Evolutionary conservation across 225 moss, liverwort and hornwort species (phyloP).

Genomic region (Straminergon stramineum): DNA sequence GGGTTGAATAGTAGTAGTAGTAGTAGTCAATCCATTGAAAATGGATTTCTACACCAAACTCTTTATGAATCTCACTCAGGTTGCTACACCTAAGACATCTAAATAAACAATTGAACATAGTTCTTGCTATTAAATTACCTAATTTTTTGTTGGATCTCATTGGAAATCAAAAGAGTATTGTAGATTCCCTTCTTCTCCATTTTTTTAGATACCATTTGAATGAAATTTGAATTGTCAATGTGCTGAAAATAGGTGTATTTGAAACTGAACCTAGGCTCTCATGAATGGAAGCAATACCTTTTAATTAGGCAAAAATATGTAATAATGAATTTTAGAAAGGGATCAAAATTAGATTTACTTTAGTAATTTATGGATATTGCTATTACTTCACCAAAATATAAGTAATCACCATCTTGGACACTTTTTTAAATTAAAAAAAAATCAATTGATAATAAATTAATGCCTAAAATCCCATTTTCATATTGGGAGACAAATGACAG

Average conservation of each 20-base stretch:
- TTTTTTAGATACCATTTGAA: not conserved
- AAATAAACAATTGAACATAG: not conserved
- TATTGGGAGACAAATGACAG: no score
- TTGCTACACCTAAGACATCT: accelerated
- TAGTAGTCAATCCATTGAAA: not conserved
- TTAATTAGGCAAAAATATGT: no score
- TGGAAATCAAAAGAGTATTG: not conserved
- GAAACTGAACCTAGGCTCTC: no score
- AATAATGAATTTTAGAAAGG: no score
- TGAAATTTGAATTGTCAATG: not conserved
- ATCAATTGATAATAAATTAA: not conserved
- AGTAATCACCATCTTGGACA: no score
- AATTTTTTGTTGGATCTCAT: not conserved
- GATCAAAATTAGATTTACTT: no score
- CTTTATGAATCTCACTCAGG: accelerated
- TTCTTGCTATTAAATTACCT: not conserved
- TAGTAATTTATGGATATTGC: no score
- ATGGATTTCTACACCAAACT: not conserved
- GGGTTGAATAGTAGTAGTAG: not conserved
- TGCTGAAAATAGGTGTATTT: not conserved
- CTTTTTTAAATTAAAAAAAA: no score
- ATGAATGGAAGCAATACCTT: no score
- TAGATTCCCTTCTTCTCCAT: not conserved
- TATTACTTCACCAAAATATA: no score
- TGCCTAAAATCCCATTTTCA: accelerated